phyloP scores from a whole-genome alignment of 2,329 filamentous ascomycete genomes.

The Diaporthe velutina region DNA sequence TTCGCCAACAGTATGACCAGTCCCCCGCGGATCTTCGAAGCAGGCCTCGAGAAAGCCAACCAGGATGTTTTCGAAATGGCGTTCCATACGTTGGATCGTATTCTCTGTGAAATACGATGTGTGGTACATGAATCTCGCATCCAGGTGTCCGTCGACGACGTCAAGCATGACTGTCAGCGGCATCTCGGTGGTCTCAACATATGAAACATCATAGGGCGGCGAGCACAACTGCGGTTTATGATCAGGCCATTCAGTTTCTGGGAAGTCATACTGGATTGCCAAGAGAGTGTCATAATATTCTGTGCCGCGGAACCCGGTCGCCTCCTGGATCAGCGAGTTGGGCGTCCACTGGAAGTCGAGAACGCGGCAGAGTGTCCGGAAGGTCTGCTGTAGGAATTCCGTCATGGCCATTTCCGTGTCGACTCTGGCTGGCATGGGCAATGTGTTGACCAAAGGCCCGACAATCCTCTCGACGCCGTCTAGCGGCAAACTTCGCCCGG shows the following conservation, averaged over 20 bases:
- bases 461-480: neutral
- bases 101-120: neutral
- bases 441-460: slow-evolving; percentile 12
- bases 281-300: slow-evolving; percentile 8
- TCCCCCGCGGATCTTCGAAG: neutral
- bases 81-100: neutral
- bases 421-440: neutral
- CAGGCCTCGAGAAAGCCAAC: neutral
- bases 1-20: neutral
- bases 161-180: slow-evolving; percentile 11
- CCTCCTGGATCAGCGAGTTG: neutral
- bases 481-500: neutral
- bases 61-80: neutral
- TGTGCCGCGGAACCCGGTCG: neutral
- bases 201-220: neutral
- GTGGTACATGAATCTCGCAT: neutral
- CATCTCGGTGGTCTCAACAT: slow-evolving; percentile 1
- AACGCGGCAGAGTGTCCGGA: neutral
- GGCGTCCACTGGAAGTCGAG: slow-evolving; percentile 8
- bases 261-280: slow-evolving; percentile 5
- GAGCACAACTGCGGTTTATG: neutral
- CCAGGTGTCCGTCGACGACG: neutral
- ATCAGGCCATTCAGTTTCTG: neutral
- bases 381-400: neutral
- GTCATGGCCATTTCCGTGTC: neutral